These are phyloP conservation scores for Solanum piurae DNA, from an alignment of 257 asterid species.

Conservation along the genomic window DNA sequence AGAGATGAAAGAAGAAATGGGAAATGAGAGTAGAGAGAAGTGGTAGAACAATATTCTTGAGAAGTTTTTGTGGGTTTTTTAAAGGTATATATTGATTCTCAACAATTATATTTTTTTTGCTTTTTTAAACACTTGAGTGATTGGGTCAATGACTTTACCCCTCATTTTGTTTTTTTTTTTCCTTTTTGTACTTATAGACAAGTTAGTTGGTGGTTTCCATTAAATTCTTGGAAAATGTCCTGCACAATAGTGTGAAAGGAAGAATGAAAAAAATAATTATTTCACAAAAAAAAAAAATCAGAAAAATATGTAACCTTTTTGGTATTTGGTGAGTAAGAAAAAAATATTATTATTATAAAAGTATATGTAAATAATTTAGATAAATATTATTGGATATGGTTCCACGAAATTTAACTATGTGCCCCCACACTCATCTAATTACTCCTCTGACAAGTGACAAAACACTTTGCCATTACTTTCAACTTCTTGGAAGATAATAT, in stretches of 20 bases:
- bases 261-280: not conserved
- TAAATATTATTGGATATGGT: not conserved
- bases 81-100: not conserved
- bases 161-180: not conserved
- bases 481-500: not conserved
- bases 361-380: not conserved
- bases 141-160: not conserved
- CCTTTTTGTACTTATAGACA: not conserved
- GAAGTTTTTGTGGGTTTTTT: not conserved
- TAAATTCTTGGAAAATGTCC: not conserved
- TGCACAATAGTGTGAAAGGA: not conserved
- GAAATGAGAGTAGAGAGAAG: not conserved
- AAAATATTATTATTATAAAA: not conserved
- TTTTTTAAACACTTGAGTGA: not conserved
- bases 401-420: not conserved
- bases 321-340: fast-evolving
- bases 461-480: not conserved
- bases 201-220: not conserved
- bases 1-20: not conserved
- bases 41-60: not conserved
- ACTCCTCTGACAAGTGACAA: not conserved
- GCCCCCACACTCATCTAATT: not conserved
- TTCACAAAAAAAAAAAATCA: not conserved
- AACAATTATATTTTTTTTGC: not conserved
- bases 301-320: not conserved